These are phyloP conservation scores for Neurospora africana DNA, from an alignment of 495 filamentous ascomycete species.

Conservation along the genomic window DNA sequence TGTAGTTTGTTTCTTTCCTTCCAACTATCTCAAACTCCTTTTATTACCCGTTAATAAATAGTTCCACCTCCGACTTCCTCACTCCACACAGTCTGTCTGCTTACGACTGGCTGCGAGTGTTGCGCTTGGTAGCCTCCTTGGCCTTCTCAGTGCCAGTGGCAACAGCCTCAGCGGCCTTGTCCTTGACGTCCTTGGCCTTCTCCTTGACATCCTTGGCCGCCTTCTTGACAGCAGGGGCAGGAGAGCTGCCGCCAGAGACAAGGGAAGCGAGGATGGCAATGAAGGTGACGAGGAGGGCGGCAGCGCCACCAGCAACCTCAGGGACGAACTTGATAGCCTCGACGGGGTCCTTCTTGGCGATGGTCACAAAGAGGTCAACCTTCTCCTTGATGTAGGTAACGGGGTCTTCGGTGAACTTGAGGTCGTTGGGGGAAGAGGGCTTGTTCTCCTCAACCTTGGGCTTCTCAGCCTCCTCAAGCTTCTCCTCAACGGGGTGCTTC, in stretches of 20 bases:
- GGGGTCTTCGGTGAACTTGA: slow-evolving; percentile 89
- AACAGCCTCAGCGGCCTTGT: slow-evolving; percentile 64
- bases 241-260: slow-evolving; percentile 26
- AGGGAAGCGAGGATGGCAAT: slow-evolving; percentile 56
- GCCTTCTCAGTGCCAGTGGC: slow-evolving; percentile 54
- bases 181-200: slow-evolving; percentile 60
- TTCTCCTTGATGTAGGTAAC: slow-evolving; percentile 83
- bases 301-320: slow-evolving; percentile 75
- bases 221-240: slow-evolving; percentile 41
- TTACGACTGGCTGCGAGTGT: slow-evolving; percentile 37
- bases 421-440: slow-evolving; percentile 54
- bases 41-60: slow-evolving; percentile 8
- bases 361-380: slow-evolving; percentile 74
- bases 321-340: slow-evolving; percentile 85
- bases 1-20: background rate
- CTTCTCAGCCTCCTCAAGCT: slow-evolving; percentile 70
- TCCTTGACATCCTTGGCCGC: slow-evolving; percentile 62
- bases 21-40: slow-evolving; percentile 3
- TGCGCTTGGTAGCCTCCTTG: slow-evolving; percentile 51
- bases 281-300: slow-evolving; percentile 55
- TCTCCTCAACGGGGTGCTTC: slow-evolving; percentile 79
- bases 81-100: background rate
- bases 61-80: slow-evolving; percentile 4
- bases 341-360: slow-evolving; percentile 79
- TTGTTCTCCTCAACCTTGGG: slow-evolving; percentile 65